Conservation (phyloP, 352 stramenopile genomes). For the Thraustochytrium sp. region DNA sequence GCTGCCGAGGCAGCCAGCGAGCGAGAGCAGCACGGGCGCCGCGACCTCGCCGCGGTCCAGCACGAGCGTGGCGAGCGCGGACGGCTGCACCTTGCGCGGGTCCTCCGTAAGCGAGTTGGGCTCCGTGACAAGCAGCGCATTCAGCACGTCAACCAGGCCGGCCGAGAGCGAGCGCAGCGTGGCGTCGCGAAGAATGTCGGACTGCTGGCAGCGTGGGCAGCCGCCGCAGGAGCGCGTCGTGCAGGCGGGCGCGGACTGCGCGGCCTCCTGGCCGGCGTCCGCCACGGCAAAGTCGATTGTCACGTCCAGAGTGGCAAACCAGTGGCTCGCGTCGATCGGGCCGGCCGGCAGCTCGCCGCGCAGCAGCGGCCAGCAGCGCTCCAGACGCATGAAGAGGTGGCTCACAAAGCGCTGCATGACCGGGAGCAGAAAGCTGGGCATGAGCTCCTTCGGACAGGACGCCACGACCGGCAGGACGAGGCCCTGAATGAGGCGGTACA, state of each 20-base stretch:
- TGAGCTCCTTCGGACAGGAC: not conserved
- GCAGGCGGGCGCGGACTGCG: not conserved
- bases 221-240: not conserved
- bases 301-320: not conserved
- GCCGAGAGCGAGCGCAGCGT: not conserved
- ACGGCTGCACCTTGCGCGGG: not conserved
- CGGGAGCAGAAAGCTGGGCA: not conserved
- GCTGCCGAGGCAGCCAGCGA: not conserved
- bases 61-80: not conserved
- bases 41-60: not conserved
- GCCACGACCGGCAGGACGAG: not conserved
- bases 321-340: not conserved
- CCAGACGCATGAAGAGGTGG: constrained; percentile 18
- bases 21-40: not conserved
- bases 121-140: not conserved
- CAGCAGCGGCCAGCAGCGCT: not conserved
- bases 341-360: not conserved
- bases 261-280: not conserved
- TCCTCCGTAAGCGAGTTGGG: not conserved
- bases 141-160: not conserved
- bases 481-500: not conserved
- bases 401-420: not conserved
- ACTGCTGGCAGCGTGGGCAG: constrained; percentile 30
- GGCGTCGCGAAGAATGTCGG: not conserved
- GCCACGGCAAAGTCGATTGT: constrained; percentile 2